These are phyloP conservation scores for Hysterium pulicare DNA, from an alignment of 2,329 filamentous ascomycete species.

Conservation along the genomic window DNA sequence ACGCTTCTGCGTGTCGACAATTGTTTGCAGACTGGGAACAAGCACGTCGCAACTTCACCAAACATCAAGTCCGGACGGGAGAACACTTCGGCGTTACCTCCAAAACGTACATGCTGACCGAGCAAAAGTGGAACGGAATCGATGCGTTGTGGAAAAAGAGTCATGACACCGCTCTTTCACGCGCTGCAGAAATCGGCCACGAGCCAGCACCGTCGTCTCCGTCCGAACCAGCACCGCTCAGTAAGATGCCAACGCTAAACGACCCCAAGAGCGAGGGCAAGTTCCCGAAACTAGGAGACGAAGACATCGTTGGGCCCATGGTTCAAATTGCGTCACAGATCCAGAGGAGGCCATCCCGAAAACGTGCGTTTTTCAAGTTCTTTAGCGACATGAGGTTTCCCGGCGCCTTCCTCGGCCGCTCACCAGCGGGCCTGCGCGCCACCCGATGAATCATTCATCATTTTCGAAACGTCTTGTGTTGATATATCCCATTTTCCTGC, in stretches of 20 bases:
- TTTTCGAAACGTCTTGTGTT: background rate
- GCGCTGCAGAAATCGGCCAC: slow-evolving; percentile 33
- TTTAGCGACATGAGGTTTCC: slow-evolving; percentile 37
- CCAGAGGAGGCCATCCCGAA: slow-evolving; percentile 33
- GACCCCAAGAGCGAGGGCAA: slow-evolving; percentile 69
- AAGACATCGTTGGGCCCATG: slow-evolving; percentile 94
- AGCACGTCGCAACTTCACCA: slow-evolving; percentile 81
- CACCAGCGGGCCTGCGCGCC: slow-evolving; percentile 25
- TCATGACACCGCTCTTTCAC: slow-evolving; percentile 61
- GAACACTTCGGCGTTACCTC: slow-evolving; percentile 90
- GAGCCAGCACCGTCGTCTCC: slow-evolving; percentile 36
- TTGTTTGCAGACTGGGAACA: slow-evolving; percentile 78
- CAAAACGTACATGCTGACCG: slow-evolving; percentile 79
- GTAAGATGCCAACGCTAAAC: slow-evolving; percentile 65
- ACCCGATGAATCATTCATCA: slow-evolving; percentile 10
- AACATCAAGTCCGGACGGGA: slow-evolving; percentile 80
- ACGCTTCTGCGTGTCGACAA: slow-evolving; percentile 58
- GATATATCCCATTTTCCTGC: too few species aligned
- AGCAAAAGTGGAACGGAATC: slow-evolving; percentile 83
- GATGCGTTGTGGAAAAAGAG: slow-evolving; percentile 70
- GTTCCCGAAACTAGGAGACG: slow-evolving; percentile 82
- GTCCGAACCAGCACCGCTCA: slow-evolving; percentile 53
- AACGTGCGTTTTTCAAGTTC: slow-evolving; percentile 38
- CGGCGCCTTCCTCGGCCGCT: slow-evolving; percentile 28
- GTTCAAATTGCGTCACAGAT: slow-evolving; percentile 46